Evolutionary conservation across 2,329 filamentous ascomycete species (phyloP).

Genomic region (Aspergillus ibericus): DNA sequence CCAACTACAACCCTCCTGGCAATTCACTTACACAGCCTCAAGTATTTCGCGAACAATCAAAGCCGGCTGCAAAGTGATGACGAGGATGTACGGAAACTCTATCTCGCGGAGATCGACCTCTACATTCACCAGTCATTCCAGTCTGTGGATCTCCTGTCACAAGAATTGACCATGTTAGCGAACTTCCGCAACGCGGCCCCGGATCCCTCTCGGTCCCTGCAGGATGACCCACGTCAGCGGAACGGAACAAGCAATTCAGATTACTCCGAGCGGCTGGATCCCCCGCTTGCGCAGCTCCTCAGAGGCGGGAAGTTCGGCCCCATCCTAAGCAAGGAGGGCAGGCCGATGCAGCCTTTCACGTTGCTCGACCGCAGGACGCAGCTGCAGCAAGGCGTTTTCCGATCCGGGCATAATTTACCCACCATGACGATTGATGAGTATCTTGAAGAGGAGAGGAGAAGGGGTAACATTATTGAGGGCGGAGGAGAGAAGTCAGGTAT

Average conservation of each 20-base stretch:
- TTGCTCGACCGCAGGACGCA: slow-evolving; percentile 75
- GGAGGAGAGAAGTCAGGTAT: slow-evolving; percentile 68
- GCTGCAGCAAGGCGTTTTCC: slow-evolving; percentile 77
- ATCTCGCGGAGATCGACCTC: slow-evolving; percentile 73
- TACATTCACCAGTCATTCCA: slow-evolving; percentile 80
- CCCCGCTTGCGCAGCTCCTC: slow-evolving; percentile 55
- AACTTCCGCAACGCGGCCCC: slow-evolving; percentile 60
- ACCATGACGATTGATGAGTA: slow-evolving; percentile 99
- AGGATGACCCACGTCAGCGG: slow-evolving; percentile 45
- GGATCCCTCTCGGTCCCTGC: slow-evolving; percentile 32
- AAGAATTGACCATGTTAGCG: slow-evolving; percentile 79
- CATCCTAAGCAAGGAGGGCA: slow-evolving; percentile 74
- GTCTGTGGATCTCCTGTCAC: slow-evolving; percentile 79
- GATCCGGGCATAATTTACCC: slow-evolving; percentile 85
- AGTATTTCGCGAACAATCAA: slow-evolving; percentile 62
- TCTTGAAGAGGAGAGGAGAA: slow-evolving; percentile 79
- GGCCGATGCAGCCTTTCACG: slow-evolving; percentile 88
- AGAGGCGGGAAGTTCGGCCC: slow-evolving; percentile 60
- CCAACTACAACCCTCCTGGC: slow-evolving; percentile 3
- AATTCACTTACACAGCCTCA: slow-evolving; percentile 26
- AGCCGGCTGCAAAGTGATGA: slow-evolving; percentile 72
- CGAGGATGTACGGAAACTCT: slow-evolving; percentile 73
- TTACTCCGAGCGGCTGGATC: slow-evolving; percentile 75
- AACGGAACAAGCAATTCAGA: slow-evolving; percentile 52
- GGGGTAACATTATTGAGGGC: slow-evolving; percentile 88